phyloP scores from a whole-genome alignment of 495 filamentous ascomycete genomes.

The Aspergillus wentii region DNA sequence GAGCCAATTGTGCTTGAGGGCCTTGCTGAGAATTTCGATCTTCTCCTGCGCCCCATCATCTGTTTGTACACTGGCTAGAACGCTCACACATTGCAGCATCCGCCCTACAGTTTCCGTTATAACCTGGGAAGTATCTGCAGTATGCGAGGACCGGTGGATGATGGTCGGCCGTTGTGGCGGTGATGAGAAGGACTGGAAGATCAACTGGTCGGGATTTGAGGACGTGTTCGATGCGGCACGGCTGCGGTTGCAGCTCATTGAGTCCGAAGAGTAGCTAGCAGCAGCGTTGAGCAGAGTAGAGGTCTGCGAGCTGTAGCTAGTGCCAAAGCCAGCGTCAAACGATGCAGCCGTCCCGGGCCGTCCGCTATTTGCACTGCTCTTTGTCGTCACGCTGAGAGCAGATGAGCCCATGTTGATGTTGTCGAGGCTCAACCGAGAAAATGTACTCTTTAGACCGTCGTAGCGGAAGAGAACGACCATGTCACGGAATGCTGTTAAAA shows the following conservation, averaged over 20 bases:
- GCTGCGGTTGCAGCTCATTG: slow-evolving; percentile 46
- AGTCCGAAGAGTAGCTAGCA: slow-evolving; percentile 46
- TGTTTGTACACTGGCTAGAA: slow-evolving; percentile 71
- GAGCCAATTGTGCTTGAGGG: slow-evolving; percentile 94
- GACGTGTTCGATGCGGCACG: slow-evolving; percentile 86
- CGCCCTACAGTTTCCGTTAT: slow-evolving; percentile 87
- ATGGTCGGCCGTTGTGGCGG: slow-evolving; percentile 40
- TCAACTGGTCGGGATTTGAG: slow-evolving; percentile 44
- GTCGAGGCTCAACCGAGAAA: slow-evolving; percentile 86
- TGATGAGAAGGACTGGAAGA: slow-evolving; percentile 50
- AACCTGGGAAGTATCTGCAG: slow-evolving; percentile 68
- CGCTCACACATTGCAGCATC: slow-evolving; percentile 94
- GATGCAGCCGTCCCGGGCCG: slow-evolving; percentile 68
- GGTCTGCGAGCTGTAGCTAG: slow-evolving; percentile 72
- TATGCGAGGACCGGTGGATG: slow-evolving; percentile 28
- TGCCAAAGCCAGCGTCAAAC: slow-evolving; percentile 62
- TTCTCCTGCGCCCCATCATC: slow-evolving; percentile 69
- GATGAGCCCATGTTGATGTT: slow-evolving; percentile 59
- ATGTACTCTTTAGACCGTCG: slow-evolving; percentile 80
- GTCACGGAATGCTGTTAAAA: slow-evolving; percentile 87
- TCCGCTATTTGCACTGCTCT: slow-evolving; percentile 35
- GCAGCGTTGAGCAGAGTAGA: slow-evolving; percentile 61
- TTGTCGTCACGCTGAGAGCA: slow-evolving; percentile 42
- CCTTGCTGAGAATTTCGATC: slow-evolving; percentile 77
- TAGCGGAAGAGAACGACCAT: slow-evolving; percentile 79